Base-by-base conservation (phyloP, 352 stramenopile genomes). In the Blastocystis sp. region DNA sequence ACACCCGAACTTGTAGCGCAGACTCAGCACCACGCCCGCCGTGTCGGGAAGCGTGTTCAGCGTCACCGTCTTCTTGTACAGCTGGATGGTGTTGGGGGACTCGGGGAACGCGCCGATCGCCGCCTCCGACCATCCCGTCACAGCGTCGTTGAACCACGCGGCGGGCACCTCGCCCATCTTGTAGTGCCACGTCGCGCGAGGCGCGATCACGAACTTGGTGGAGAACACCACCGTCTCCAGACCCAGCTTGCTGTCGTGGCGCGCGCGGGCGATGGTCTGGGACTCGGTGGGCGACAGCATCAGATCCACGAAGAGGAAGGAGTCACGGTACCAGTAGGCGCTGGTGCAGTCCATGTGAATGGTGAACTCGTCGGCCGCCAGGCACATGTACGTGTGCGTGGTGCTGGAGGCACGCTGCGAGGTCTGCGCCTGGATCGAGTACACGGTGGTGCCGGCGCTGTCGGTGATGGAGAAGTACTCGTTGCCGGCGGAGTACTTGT, bases 21-120 rank as follows among this genome's bases (percentile, higher is more conserved):
- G 38, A 28, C 38, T 70, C 28, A 84, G 40, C 19, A 62, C 66
- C 17, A 67, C 65, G 23, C 45, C 53, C 1, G 74, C 45, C 21
- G 59, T 43, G 17, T 67, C 43, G 1, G 52, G 10, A 7, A 84
- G 14, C 11, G 19, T n/a, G 19, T 23, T 7, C 10, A 84, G n/a
- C 3, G n/a, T 67, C n/a, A 69, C 67, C 23, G 56, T 70, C n/a
- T 84, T 70, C 74, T 84, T 84, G 17, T 84, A 84, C 60, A 84
- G 48, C 74, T 84, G 74, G 23, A 84, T 84, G 5, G 21, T 53
- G 45, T 84, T 84, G 7, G 48, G 34, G 5, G 74, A 67, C 10
- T 84, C 74, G 34, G 74, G 74, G 53, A 67, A 84, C 11, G 40
- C 5, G 2, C 74, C 53, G 21, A n/a, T 5, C 0, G 52, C 9